A percentile compares a stretch with the other conserved stretches of the same genome.
Conservation (phyloP, 192 early-diverging fungal genomes). For the Pilaira anomala region DNA sequence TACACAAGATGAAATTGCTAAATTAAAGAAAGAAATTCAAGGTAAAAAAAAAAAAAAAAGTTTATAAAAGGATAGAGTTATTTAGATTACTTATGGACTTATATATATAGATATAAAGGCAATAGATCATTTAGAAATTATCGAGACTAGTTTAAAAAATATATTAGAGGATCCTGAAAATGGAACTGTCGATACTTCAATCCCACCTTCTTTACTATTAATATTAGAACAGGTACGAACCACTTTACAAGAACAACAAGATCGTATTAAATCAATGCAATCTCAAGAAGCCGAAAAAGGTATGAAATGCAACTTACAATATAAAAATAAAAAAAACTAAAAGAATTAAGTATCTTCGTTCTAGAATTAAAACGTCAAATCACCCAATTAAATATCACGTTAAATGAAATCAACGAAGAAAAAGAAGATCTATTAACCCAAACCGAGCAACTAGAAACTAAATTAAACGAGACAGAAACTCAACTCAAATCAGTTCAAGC, state of each 20-base stretch:
- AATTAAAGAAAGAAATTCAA: not conserved
- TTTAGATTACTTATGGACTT: not conserved
- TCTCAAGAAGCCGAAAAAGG: not conserved
- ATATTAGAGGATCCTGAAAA: slow-evolving; percentile 17
- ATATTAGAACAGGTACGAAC: slow-evolving; percentile 12
- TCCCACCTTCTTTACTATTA: slow-evolving; percentile 14
- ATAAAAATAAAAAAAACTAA: not conserved
- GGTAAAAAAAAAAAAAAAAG: not conserved
- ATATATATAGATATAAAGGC: not conserved
- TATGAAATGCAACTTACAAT: not conserved
- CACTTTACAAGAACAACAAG: slow-evolving; percentile 9
- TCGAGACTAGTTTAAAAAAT: not conserved
- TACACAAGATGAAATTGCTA: slow-evolving; percentile 5
- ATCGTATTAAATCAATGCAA: not conserved
- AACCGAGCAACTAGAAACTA: slow-evolving; percentile 12
- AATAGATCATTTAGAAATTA: not conserved
- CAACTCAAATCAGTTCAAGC: slow-evolving; percentile 12
- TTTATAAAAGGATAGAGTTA: too few species aligned
- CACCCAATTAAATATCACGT: slow-evolving; percentile 25
- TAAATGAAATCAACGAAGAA: slow-evolving; percentile 46
- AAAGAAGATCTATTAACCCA: slow-evolving; percentile 39
- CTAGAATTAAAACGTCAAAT: slow-evolving; percentile 29
- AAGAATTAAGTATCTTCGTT: not conserved
- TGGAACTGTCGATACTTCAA: not conserved
- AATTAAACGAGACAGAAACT: slow-evolving; percentile 18